These are phyloP conservation scores for Diphasiastrum complanatum DNA, from an alignment of 83 land plant genomes.

Conservation along the genomic window DNA sequence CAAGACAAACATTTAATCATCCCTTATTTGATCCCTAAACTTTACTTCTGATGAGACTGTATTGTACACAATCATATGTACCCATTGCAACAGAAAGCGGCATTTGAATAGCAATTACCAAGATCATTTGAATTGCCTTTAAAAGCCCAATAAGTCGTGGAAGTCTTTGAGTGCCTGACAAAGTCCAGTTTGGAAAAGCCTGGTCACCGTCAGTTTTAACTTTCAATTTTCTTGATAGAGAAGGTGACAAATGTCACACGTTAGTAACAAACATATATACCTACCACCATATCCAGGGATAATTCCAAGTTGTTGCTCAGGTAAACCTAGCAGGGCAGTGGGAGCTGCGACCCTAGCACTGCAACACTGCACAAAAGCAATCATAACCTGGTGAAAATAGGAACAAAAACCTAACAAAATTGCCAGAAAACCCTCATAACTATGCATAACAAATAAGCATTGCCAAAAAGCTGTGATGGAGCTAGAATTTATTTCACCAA, in stretches of 20 bases:
- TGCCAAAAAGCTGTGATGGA: too few species aligned
- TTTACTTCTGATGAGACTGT: too few species aligned
- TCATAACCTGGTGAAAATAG: too few species aligned
- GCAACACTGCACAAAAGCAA: constrained; percentile 44
- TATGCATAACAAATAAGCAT: too few species aligned
- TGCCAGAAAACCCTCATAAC: too few species aligned
- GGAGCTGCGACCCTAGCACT: constrained; percentile 40
- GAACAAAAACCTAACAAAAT: too few species aligned
- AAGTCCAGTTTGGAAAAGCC: neutral
- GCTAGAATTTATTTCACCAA: too few species aligned
- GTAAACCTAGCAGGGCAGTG: constrained; percentile 38
- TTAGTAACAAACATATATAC: neutral
- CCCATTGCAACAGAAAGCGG: too few species aligned
- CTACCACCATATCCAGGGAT: constrained; percentile 49
- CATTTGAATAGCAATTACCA: constrained; percentile 20
- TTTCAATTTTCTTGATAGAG: neutral
- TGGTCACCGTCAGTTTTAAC: neutral
- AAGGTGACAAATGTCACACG: too few species aligned
- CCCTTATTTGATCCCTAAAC: too few species aligned
- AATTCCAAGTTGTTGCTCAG: constrained; percentile 45
- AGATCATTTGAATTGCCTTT: constrained; percentile 35
- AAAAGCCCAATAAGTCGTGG: constrained; percentile 28
- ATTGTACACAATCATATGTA: too few species aligned
- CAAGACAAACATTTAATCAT: too few species aligned
- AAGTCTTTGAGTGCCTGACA: constrained; percentile 27